Evolutionary conservation across 805 yeast species (phyloP).

Genomic region (Nakazawaea pomicola): DNA sequence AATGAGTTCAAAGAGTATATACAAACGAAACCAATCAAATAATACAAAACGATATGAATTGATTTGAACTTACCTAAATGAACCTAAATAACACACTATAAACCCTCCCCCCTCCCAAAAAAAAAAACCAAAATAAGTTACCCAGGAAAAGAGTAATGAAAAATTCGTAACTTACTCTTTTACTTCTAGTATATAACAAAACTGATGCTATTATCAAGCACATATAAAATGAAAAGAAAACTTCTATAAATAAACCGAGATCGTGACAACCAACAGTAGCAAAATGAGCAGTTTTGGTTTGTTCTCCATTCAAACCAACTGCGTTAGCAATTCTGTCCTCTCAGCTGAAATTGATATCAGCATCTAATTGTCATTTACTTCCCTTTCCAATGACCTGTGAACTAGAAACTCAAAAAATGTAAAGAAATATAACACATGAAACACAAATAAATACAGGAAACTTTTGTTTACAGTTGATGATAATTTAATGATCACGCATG

Average conservation of each 20-base stretch:
- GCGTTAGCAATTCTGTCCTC: not conserved
- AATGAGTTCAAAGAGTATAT: no score
- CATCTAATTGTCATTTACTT: not conserved
- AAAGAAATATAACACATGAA: not conserved
- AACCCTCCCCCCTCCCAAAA: no score
- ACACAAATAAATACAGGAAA: not conserved
- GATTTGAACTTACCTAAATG: no score
- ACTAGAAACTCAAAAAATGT: not conserved
- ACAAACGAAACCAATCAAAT: not conserved
- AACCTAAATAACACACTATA: not conserved
- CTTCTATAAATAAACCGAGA: no score
- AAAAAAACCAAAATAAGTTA: constrained; percentile 1
- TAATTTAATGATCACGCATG: constrained; percentile 52
- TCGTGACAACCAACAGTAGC: not conserved
- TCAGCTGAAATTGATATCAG: no score
- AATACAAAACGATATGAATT: not conserved
- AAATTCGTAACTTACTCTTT: constrained; percentile 4
- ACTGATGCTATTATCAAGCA: not conserved
- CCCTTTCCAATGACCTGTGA: not conserved
- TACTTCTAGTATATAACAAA: not conserved
- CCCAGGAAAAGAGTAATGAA: constrained; percentile 4
- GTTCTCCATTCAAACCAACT: constrained; percentile 7
- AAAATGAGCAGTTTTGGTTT: not conserved
- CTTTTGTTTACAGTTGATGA: not conserved
- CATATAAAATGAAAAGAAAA: not conserved